A percentile compares a stretch with the other conserved stretches of the same genome.
Conservation (phyloP, 2,329 filamentous ascomycete species). For the Xylariaceae sp. region DNA sequence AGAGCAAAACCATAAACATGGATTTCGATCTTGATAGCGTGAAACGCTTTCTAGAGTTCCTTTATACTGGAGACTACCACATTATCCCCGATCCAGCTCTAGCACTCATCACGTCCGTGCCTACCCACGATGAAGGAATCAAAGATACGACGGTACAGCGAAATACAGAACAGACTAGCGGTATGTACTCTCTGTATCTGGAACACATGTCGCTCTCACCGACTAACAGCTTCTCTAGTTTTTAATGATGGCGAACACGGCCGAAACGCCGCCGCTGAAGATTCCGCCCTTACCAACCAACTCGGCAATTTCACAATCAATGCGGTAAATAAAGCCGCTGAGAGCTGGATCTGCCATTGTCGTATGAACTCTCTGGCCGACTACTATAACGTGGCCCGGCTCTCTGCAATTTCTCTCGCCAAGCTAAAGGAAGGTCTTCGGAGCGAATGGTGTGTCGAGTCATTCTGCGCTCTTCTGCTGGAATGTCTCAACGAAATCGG, state of each 20-base stretch:
- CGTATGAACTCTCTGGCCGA: not conserved
- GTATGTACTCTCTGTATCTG: slow-evolving; percentile 4
- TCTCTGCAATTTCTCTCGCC: not conserved
- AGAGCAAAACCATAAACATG: slow-evolving; percentile 10
- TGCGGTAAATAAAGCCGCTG: not conserved
- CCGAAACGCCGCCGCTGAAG: not conserved
- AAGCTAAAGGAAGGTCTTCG: not conserved
- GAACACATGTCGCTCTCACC: slow-evolving; percentile 2
- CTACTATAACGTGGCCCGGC: slow-evolving; percentile 1
- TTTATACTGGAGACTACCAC: slow-evolving; percentile 10
- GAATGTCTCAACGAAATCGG: slow-evolving; percentile 1
- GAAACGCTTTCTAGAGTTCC: slow-evolving; percentile 10
- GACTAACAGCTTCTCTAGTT: slow-evolving; percentile 10
- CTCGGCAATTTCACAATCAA: slow-evolving; percentile 1
- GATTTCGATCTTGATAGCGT: slow-evolving; percentile 13
- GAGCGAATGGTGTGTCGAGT: not conserved
- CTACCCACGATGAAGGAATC: not conserved
- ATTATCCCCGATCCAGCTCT: not conserved
- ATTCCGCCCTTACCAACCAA: not conserved
- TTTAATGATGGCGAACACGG: not conserved
- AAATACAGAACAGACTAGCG: slow-evolving; percentile 8
- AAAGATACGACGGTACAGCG: slow-evolving; percentile 2
- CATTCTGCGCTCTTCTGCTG: not conserved
- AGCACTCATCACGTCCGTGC: not conserved
- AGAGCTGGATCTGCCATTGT: slow-evolving; percentile 1